Conservation (phyloP, 2,329 filamentous ascomycete genomes). For the Hypoxylon sp. region DNA sequence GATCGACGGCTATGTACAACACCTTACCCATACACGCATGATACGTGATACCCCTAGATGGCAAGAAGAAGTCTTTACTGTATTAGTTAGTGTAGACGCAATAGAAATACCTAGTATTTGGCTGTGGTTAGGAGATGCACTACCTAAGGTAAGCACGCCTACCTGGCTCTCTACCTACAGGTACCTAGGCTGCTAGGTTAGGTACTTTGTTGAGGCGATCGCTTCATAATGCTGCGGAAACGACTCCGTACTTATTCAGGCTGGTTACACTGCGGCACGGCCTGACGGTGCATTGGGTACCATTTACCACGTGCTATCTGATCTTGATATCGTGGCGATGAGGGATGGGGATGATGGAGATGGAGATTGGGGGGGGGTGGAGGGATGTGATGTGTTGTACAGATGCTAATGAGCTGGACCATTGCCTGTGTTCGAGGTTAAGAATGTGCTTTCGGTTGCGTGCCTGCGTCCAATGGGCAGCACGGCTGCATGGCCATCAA, state of each 20-base stretch:
- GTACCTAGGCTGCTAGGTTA: background rate
- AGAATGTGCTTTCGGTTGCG: background rate
- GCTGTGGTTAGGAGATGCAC: background rate
- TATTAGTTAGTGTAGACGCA: background rate
- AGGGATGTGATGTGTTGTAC: background rate
- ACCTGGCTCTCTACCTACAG: no score
- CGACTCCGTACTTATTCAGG: background rate
- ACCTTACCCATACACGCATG: constrained; percentile 8
- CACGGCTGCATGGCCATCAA: background rate
- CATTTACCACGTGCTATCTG: constrained; percentile 1
- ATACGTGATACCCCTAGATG: background rate
- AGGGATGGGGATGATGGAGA: background rate
- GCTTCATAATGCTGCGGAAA: background rate
- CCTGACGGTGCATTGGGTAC: background rate
- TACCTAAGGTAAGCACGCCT: background rate
- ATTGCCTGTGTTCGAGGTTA: background rate
- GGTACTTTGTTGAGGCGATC: background rate
- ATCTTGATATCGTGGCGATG: constrained; percentile 2
- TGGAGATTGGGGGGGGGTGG: no score
- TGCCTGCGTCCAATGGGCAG: background rate
- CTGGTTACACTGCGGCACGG: constrained; percentile 1
- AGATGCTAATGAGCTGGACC: background rate
- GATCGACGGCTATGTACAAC: constrained; percentile 13
- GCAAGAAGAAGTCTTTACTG: background rate
- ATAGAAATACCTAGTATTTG: background rate